Evolutionary conservation across 202 grass and related monocot genomes (phyloP).

Genomic region (Digitaria exilis): DNA sequence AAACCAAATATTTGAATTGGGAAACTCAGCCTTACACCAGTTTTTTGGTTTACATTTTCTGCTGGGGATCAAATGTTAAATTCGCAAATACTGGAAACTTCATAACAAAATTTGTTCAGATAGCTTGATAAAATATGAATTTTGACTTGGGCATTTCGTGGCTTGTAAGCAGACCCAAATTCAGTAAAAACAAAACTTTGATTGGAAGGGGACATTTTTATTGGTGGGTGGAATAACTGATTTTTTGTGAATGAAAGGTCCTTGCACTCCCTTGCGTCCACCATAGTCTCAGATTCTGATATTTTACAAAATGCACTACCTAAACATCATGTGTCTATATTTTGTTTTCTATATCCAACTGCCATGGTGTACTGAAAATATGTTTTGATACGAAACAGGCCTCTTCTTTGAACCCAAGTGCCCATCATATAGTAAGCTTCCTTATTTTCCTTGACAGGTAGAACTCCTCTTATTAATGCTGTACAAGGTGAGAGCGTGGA

Average conservation of each 20-base stretch:
- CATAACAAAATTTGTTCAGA: too few relatives aligned
- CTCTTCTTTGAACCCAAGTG: too few relatives aligned
- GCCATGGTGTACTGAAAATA: not conserved
- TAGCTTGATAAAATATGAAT: too few relatives aligned
- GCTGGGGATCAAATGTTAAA: too few relatives aligned
- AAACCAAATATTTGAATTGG: too few relatives aligned
- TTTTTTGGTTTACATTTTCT: too few relatives aligned
- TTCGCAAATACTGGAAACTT: too few relatives aligned
- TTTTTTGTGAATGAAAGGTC: not conserved
- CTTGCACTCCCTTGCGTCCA: not conserved
- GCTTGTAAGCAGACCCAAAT: too few relatives aligned
- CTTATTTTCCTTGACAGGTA: conserved; percentile 2
- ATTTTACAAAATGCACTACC: not conserved
- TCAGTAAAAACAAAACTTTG: not conserved
- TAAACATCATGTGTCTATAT: not conserved
- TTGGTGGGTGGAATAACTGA: not conserved
- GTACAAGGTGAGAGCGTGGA: not conserved
- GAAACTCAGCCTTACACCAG: too few relatives aligned
- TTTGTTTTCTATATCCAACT: too few relatives aligned
- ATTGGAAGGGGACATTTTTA: not conserved
- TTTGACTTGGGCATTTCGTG: too few relatives aligned
- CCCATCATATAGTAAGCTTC: not conserved
- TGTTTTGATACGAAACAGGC: not conserved
- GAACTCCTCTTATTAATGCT: conserved; percentile 23
- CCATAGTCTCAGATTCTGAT: not conserved